Conservation (phyloP, 306 rosid species). For the Spatholobus suberectus region DNA sequence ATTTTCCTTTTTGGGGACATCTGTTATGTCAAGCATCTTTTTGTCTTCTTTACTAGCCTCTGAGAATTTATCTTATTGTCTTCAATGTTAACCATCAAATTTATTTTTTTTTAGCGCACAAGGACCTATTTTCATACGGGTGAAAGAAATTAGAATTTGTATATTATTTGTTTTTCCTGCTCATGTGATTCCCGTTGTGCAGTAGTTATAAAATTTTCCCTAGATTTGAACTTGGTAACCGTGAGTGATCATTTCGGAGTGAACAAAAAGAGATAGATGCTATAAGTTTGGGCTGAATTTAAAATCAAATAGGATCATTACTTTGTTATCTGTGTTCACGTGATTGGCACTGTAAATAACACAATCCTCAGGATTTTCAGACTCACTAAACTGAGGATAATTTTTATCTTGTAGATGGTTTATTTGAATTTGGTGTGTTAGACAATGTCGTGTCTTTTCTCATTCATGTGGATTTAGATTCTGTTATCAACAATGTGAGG, state of each 20-base stretch:
- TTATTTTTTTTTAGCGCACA: not conserved
- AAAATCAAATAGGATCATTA: not conserved
- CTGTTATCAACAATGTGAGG: conserved; percentile 43
- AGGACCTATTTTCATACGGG: no score
- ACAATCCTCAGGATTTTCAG: conserved; percentile 15
- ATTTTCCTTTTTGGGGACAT: not conserved
- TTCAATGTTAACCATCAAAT: not conserved
- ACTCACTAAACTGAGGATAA: not conserved
- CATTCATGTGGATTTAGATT: conserved; percentile 41
- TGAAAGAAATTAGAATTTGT: no score
- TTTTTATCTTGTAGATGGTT: conserved; percentile 25
- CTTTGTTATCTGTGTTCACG: not conserved
- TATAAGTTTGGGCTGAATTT: not conserved
- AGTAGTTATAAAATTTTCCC: not conserved
- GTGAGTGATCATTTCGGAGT: not conserved
- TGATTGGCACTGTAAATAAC: conserved; percentile 6
- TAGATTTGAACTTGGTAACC: not conserved
- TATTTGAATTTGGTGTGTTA: conserved; percentile 33
- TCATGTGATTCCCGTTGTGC: no score
- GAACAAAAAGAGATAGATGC: not conserved
- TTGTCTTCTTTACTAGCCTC: not conserved
- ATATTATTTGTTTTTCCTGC: no score
- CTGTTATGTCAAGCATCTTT: no score
- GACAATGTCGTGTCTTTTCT: not conserved
- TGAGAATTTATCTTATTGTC: not conserved